Base-by-base conservation (phyloP, 2,329 filamentous ascomycete species). In the Daldinia sp. region DNA sequence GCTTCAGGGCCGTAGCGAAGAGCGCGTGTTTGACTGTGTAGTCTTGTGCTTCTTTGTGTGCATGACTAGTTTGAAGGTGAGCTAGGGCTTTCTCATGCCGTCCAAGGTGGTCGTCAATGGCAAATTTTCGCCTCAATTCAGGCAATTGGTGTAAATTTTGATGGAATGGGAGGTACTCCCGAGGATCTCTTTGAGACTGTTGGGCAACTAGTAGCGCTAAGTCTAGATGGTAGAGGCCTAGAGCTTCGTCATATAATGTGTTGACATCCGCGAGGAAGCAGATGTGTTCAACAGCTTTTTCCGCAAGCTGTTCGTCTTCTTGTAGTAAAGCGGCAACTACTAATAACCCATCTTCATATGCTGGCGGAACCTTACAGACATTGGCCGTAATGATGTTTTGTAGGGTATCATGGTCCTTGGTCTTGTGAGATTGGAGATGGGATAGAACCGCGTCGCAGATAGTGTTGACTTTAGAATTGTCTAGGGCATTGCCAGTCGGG, bases 231-330 rank as follows among this genome's bases (percentile, higher is more conserved):
- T 99, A 99, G 2, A 98, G 82, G 1, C 94, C 94, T 1, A 99
- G 82, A 0, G 95, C 92, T 63, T 94, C 89, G 64, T 97, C 92
- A 72, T 97, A 99, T 0, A 99, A 85, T 35, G 89, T 88, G 75
- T 97, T 96, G 45, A 96, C 90, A 76, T 99, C 95, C 0, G 94
- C 92, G 39, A 99, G 84, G 82, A 99, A 99, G 82, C 93, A 98
- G 63, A 99, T 97, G 73, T 99, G 95, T 74, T 97, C 93, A 19
- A 97, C 90, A 0, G 94, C 94, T 75, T 90, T 90, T 69, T 98
- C 94, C 0, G 93, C 92, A 68, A 94, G 83, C 53, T 88, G 85
- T 39, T 87, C 81, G 50, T 90, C 86, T 68, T 90, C 85, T 57
- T 85, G 83, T 81, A 88, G 85, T 32, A 99, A 80, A 55, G 88